These are phyloP conservation scores for Penicillium paxilli DNA, from an alignment of 495 filamentous ascomycete genomes.

Conservation along the genomic window DNA sequence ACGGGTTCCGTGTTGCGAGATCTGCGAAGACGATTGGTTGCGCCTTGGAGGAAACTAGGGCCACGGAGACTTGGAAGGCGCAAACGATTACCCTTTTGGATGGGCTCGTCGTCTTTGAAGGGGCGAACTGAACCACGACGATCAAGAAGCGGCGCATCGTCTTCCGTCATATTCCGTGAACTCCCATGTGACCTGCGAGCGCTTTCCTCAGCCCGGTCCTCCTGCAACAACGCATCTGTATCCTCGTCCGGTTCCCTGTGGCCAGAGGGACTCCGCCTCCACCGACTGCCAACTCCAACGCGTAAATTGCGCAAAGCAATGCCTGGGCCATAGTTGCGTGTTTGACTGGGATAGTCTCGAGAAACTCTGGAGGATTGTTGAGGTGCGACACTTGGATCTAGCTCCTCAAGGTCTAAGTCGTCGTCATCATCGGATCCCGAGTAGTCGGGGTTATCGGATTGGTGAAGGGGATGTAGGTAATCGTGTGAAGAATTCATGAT, in stretches of 20 bases:
- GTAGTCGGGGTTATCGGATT: conserved; percentile 30
- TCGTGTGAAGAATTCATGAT: conserved; percentile 43
- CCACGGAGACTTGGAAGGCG: conserved; percentile 34
- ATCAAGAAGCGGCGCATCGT: conserved; percentile 66
- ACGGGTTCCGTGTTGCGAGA: conserved; percentile 22
- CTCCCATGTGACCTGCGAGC: conserved; percentile 45
- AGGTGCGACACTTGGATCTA: conserved; percentile 57
- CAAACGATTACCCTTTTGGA: conserved; percentile 25
- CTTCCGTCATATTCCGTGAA: conserved; percentile 53
- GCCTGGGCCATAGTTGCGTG: conserved; percentile 52
- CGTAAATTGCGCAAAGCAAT: conserved; percentile 74
- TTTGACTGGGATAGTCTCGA: conserved; percentile 37
- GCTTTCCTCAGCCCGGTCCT: conserved; percentile 46
- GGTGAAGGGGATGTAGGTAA: conserved; percentile 37
- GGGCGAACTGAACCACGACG: conserved; percentile 32
- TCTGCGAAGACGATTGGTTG: conserved; percentile 10
- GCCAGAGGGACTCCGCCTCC: conserved; percentile 51
- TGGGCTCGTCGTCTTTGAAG: conserved; percentile 27
- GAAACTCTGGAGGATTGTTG: conserved; percentile 39
- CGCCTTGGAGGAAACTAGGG: conserved; percentile 18
- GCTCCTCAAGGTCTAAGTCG: conserved; percentile 69
- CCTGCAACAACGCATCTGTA: conserved; percentile 50
- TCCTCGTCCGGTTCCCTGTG: conserved; percentile 52
- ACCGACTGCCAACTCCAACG: conserved; percentile 63
- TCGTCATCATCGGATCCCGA: conserved; percentile 52